phyloP scores from a whole-genome alignment of 495 filamentous ascomycete genomes.

The Filosporella fistucella region DNA sequence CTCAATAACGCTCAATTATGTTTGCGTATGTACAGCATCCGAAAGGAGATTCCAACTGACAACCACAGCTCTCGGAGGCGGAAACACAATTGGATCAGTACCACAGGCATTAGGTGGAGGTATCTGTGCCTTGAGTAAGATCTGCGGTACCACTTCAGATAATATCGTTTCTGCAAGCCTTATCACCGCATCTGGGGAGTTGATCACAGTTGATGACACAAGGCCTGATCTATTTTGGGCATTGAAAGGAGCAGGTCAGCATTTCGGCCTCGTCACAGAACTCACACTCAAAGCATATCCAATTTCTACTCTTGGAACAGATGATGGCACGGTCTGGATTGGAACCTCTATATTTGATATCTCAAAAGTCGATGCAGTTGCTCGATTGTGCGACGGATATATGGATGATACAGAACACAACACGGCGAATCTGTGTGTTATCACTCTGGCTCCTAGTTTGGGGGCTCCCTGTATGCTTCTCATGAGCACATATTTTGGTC shows the following conservation, averaged over 20 bases:
- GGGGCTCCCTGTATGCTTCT: too few species aligned
- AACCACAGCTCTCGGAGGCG: conserved; percentile 47
- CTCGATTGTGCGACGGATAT: neutral
- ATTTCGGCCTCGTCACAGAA: conserved; percentile 37
- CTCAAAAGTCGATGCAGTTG: neutral
- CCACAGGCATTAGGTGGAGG: conserved; percentile 54
- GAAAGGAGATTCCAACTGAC: too few species aligned
- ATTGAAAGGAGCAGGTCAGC: conserved; percentile 42
- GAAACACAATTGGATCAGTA: conserved; percentile 56
- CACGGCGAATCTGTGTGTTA: neutral
- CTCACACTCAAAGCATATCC: conserved; percentile 16
- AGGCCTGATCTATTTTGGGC: conserved; percentile 45
- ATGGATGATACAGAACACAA: neutral
- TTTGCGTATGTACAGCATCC: too few species aligned
- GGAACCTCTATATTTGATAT: neutral
- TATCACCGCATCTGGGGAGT: conserved; percentile 43
- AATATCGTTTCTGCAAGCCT: conserved; percentile 43
- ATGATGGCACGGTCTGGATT: neutral
- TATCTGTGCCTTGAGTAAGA: conserved; percentile 44
- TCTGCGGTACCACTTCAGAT: conserved; percentile 49
- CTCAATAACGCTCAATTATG: conserved; percentile 19
- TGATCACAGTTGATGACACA: conserved; percentile 28
- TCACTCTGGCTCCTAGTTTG: neutral
- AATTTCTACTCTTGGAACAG: neutral
- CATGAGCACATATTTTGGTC: too few species aligned